A percentile compares a stretch with the other conserved stretches of the same genome.
Conservation (phyloP, 306 rosid genomes). For the Cicer bijugum region DNA sequence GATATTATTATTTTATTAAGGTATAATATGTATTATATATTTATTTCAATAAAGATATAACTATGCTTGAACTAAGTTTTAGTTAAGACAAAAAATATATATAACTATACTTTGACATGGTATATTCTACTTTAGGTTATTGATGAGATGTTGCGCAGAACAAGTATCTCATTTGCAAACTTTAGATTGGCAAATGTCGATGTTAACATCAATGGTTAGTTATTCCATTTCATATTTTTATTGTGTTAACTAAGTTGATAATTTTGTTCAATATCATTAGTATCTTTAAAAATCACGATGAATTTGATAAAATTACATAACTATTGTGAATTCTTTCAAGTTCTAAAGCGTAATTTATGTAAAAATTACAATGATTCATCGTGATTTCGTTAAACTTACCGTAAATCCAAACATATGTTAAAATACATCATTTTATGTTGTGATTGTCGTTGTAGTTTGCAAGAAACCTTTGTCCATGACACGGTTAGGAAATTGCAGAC, state of each 20-base stretch:
- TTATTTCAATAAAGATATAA: too few species aligned
- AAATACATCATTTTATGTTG: background rate
- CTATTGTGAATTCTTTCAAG: too few species aligned
- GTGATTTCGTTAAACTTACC: too few species aligned
- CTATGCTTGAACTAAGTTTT: too few species aligned
- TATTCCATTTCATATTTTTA: background rate
- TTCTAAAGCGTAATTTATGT: too few species aligned
- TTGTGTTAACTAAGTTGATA: background rate
- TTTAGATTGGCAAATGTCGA: constrained; percentile 66
- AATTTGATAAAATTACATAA: too few species aligned
- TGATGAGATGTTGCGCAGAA: constrained; percentile 64
- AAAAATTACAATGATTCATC: too few species aligned
- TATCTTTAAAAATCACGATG: too few species aligned
- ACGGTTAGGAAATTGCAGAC: background rate
- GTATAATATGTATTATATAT: too few species aligned
- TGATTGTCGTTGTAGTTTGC: background rate
- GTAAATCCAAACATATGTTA: too few species aligned
- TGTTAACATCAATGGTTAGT: constrained; percentile 60
- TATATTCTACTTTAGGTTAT: constrained; percentile 52
- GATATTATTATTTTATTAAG: background rate
- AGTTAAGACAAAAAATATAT: background rate
- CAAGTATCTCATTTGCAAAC: constrained; percentile 57
- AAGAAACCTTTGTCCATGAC: background rate
- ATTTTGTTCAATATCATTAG: background rate
- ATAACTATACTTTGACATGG: background rate